Evolutionary conservation across 371 early-diverging fungal species (phyloP), one percentile per base, ranked within the genome.

Genomic region (Lichtheimia ramosa): DNA sequence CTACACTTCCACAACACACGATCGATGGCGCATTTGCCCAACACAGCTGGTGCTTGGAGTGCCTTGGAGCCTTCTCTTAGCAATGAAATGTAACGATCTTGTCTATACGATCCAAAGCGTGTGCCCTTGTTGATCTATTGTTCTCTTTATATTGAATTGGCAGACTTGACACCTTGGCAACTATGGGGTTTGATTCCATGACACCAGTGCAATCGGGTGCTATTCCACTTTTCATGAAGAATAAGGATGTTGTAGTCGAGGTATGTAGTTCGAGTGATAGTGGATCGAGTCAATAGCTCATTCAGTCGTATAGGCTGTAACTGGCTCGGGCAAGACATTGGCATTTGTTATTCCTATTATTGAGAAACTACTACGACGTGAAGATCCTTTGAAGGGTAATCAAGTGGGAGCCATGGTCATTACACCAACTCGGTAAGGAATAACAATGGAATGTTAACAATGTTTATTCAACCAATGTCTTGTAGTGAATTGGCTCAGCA

Each of bases 311-410:
- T 52, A 81, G 83, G 99, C 99, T 14, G 96, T 95, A 7, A 99
- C 99, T 5, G 99, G 99, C n/a, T 95, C 96, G 3, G 99, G 99
- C 48, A 99, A 99, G 68, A 99, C 99, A 0, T 77, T 99, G 15
- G 88, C 98, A 0, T 99, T 98, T 82, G 79, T 97, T 5, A 84
- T 99, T n/a, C 99, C 99, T 8, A 86, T 98, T 25, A 75, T 99
- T 6, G 95, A 97, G 66, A 88, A 93, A 66, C 75, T 97, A 7
- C 62, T 86, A 48, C 75, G 86, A 27, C 71, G 87, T 56, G 84
- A 79, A 53, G 75, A 70, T 3, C 79, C 82, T 21, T 74, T 92
- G 16, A 69, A 73, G n/a, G 84, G 83, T 8, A 69, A 86, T 52
- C 87, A 96, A 34, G 81, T 96, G n/a, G 94, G 93, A 7, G 94